Evolutionary conservation across 176 grass and related monocot species (phyloP).

Genomic region (Aegilops sharonensis): DNA sequence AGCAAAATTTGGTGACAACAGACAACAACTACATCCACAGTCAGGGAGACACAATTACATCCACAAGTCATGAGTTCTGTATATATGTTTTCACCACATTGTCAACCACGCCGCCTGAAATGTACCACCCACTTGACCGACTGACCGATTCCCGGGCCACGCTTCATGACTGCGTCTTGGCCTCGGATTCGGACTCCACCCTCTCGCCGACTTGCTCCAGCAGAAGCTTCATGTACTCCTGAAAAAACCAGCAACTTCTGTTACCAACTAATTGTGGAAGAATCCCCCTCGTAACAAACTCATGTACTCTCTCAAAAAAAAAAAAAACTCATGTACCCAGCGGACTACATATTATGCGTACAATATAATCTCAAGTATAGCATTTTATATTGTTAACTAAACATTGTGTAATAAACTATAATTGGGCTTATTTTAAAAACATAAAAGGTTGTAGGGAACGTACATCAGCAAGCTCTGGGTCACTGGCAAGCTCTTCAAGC

Average conservation of each 20-base stretch:
- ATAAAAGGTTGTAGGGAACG: background rate
- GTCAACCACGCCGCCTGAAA: too few relatives aligned
- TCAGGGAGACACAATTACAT: too few relatives aligned
- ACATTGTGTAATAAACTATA: background rate
- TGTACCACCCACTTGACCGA: too few relatives aligned
- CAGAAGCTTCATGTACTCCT: constrained; percentile 42
- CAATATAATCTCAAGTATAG: background rate
- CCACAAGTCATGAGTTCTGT: too few relatives aligned
- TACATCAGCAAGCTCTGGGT: constrained; percentile 74
- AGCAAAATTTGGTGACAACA: too few relatives aligned
- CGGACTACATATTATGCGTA: background rate
- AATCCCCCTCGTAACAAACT: background rate
- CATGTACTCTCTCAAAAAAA: too few relatives aligned
- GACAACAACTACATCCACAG: too few relatives aligned
- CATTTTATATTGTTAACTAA: background rate
- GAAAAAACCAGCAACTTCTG: background rate
- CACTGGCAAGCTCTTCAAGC: constrained; percentile 50
- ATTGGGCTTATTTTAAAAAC: background rate
- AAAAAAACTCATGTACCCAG: too few relatives aligned
- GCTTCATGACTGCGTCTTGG: background rate
- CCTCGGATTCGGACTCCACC: constrained; percentile 28
- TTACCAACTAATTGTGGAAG: background rate
- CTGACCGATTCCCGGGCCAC: too few relatives aligned
- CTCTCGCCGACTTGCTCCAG: constrained; percentile 36
- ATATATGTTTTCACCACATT: too few relatives aligned